A percentile compares a stretch with the other conserved stretches of the same genome.
Conservation (phyloP, 2,329 filamentous ascomycete species). For the Alternaria brassicae region DNA sequence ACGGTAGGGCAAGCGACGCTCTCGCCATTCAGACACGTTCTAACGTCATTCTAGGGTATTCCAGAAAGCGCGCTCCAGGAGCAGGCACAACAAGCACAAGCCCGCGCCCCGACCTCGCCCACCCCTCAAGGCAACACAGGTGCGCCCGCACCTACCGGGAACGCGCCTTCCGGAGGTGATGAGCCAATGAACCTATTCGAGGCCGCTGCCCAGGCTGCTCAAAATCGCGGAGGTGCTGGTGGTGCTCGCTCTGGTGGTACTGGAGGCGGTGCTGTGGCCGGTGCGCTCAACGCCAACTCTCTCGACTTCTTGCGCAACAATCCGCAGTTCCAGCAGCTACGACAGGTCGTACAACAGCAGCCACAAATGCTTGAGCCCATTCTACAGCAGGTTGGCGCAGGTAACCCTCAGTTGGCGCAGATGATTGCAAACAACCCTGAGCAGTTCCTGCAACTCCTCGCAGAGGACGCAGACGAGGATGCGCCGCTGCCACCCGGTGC, state of each 20-base stretch:
- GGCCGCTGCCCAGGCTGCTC: slow-evolving; percentile 79
- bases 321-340: slow-evolving; percentile 95
- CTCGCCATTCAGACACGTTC: slow-evolving; percentile 15
- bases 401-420: slow-evolving; percentile 92
- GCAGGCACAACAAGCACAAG: slow-evolving; percentile 53
- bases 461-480: slow-evolving; percentile 86
- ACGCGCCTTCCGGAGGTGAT: slow-evolving; percentile 60
- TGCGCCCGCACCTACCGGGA: slow-evolving; percentile 50
- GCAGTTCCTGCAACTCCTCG: slow-evolving; percentile 87
- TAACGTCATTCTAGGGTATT: slow-evolving; percentile 71
- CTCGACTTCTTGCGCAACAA: slow-evolving; percentile 95
- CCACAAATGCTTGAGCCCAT: slow-evolving; percentile 99
- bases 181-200: slow-evolving; percentile 89
- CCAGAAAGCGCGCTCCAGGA: slow-evolving; percentile 82
- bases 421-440: slow-evolving; percentile 92
- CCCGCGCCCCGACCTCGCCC: slow-evolving; percentile 51
- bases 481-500: slow-evolving; percentile 85
- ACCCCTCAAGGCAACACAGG: slow-evolving; percentile 40
- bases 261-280: slow-evolving; percentile 59
- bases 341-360: slow-evolving; percentile 96
- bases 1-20: slow-evolving; percentile 64
- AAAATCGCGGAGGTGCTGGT: slow-evolving; percentile 54
- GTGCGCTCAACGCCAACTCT: slow-evolving; percentile 69
- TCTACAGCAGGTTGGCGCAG: slow-evolving; percentile 90
- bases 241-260: slow-evolving; percentile 57